Percentiles rank a stretch among this genome's conserved stretches.
Conservation (phyloP, 2,329 filamentous ascomycete species). For the Ceratocystis colombiana region DNA sequence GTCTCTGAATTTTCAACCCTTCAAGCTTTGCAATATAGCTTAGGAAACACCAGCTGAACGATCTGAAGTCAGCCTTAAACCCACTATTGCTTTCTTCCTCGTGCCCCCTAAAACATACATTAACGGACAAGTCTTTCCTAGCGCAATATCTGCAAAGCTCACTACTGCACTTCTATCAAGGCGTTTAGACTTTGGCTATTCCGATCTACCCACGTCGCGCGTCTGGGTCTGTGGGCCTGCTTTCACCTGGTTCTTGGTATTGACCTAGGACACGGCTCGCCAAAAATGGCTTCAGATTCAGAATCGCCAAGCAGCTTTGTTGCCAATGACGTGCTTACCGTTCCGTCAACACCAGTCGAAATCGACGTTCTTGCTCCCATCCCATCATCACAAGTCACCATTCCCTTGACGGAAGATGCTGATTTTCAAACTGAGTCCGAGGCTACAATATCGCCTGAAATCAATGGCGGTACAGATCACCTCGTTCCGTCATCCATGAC, state of each 20-base stretch:
- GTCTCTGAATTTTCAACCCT: background rate
- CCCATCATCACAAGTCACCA: constrained; percentile 40
- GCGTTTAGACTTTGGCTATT: background rate
- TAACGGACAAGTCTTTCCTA: background rate
- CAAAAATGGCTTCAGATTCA: constrained; percentile 20
- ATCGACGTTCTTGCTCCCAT: constrained; percentile 10
- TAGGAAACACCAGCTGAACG: background rate
- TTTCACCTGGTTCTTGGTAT: background rate
- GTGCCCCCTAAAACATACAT: background rate
- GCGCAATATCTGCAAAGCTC: background rate
- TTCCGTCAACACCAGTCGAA: constrained; percentile 17
- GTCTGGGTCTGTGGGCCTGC: background rate
- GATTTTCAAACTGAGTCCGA: constrained; percentile 44
- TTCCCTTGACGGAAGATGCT: constrained; percentile 47
- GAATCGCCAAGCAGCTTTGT: constrained; percentile 3
- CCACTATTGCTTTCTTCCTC: background rate
- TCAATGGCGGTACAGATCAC: constrained; percentile 40
- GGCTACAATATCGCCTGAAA: constrained; percentile 42
- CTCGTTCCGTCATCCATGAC: constrained; percentile 48
- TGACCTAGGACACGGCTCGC: background rate
- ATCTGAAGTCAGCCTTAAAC: background rate
- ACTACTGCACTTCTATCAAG: background rate
- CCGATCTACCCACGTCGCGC: background rate
- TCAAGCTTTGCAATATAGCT: background rate
- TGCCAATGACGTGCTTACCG: constrained; percentile 3